Conservation (phyloP, 768 basidiomycete species). For the Cystofilobasidium macerans region DNA sequence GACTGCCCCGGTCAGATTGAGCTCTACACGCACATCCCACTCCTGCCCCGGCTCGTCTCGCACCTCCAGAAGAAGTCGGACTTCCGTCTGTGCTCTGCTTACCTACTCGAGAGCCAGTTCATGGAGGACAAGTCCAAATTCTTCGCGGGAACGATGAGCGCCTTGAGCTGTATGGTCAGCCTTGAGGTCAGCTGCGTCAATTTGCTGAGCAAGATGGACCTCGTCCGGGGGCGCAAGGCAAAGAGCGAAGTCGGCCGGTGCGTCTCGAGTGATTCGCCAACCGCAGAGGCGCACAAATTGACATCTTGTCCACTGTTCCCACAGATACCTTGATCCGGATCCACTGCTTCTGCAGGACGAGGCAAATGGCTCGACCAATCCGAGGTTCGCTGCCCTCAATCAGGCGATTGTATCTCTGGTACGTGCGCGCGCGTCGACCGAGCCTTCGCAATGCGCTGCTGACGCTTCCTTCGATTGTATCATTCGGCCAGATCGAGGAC, state of each 20-base stretch:
- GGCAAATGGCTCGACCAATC: slow-evolving; percentile 47
- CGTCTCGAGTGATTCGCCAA: slow-evolving; percentile 27
- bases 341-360: slow-evolving; percentile 61
- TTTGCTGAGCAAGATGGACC: slow-evolving; percentile 98
- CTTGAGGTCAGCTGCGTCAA: slow-evolving; percentile 96
- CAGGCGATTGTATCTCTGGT: slow-evolving; percentile 91
- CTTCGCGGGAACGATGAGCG: slow-evolving; percentile 91
- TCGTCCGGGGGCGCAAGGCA: slow-evolving; percentile 49
- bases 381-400: slow-evolving; percentile 85
- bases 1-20: slow-evolving; percentile 75
- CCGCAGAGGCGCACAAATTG: not conserved
- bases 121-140: slow-evolving; percentile 99
- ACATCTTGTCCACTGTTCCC: not conserved
- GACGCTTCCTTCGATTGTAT: not conserved
- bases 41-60: slow-evolving; percentile 76
- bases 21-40: slow-evolving; percentile 94
- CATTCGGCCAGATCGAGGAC: slow-evolving; percentile 69
- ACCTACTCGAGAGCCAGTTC: slow-evolving; percentile 94
- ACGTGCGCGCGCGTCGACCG: slow-evolving; percentile 14
- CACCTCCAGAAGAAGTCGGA: slow-evolving; percentile 56
- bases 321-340: slow-evolving; percentile 87
- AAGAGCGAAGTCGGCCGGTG: slow-evolving; percentile 76
- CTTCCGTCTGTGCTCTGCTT: slow-evolving; percentile 76
- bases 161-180: slow-evolving; percentile 99
- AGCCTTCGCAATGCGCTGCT: too few relatives aligned